Evolutionary conservation across 2,329 filamentous ascomycete genomes (phyloP), one percentile per base, ranked within the genome.

Genomic region (Penicillium glabrum): DNA sequence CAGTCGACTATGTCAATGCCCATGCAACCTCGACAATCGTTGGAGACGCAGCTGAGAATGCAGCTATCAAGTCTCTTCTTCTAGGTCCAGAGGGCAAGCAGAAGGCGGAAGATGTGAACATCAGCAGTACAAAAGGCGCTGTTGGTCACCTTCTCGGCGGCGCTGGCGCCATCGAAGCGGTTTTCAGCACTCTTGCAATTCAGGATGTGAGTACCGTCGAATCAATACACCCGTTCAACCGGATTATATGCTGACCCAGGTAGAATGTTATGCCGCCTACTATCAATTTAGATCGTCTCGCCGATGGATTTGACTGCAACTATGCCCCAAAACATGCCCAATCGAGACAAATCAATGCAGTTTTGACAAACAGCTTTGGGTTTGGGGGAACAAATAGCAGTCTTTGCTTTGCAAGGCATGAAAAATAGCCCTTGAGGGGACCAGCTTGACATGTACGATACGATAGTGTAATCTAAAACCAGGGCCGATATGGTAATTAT

Each of bases 301-400:
- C 88, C 44, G 80, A 80, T 55, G 82, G 86, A 4, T 89, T 90
- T 53, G 79, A 86, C 61, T 96, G 93, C 78, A 97, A 98, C 70
- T 93, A 97, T 72, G 87, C 96, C 3, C 85, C 92, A 0, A 80
- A 86, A 4, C 70, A 79, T 46, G 82, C 91, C 0, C 93, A 97
- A 73, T 74, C 89, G 51, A 87, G 85, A 62, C 71, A 80, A 2
- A 85, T 98, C 11, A 78, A 86, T 56, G 88, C 93, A 23, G 90
- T 90, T 5, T 67, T 99, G 56, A 95, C 91, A 3, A 99, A 99
- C 69, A 98, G 93, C 72, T 99, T 99, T 77, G 95, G 95, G 0
- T 99, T 99, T 77, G 95, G 95, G 11, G 95, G 95, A 16, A 98
- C 93, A 1, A 99, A 99, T 77, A 93, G 93, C 43, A 92, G 87